phyloP scores from a whole-genome alignment of 2,329 filamentous ascomycete species.

The Xylaria sp. region DNA sequence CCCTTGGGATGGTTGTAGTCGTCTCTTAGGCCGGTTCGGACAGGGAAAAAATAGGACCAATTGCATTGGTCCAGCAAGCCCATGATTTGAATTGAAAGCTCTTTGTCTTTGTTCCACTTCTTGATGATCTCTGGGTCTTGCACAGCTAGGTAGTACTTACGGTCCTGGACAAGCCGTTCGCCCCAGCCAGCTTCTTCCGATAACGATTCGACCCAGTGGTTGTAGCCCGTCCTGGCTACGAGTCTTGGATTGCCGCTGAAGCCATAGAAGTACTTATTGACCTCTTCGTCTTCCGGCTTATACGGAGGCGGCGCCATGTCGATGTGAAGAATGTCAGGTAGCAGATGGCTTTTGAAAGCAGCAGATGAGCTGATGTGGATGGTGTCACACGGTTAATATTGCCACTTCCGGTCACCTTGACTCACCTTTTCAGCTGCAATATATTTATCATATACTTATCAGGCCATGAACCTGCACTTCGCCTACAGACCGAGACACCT shows the following conservation, averaged over 20 bases:
- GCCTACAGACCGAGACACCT: no score
- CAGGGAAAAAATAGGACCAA: slow-evolving; percentile 1
- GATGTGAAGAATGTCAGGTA: not conserved
- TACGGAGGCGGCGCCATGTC: not conserved
- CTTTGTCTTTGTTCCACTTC: not conserved
- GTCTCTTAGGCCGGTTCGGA: not conserved
- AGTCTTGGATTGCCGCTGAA: slow-evolving; percentile 4
- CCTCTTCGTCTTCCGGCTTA: not conserved
- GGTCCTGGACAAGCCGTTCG: not conserved
- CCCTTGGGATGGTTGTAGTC: not conserved
- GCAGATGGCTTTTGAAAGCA: no score
- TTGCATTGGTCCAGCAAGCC: not conserved
- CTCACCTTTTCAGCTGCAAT: no score
- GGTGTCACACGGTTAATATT: no score
- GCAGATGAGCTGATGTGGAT: no score
- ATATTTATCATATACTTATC: no score
- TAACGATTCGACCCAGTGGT: not conserved
- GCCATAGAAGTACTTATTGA: not conserved
- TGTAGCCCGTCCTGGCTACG: not conserved
- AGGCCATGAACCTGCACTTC: no score
- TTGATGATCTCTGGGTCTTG: not conserved
- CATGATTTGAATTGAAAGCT: not conserved
- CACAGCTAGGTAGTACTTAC: not conserved
- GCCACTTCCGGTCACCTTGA: no score
- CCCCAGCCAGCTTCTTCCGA: not conserved